A percentile compares a stretch with the other conserved stretches of the same genome.
Conservation (phyloP, 305 asterid genomes). For the Caryopteris hybrid region DNA sequence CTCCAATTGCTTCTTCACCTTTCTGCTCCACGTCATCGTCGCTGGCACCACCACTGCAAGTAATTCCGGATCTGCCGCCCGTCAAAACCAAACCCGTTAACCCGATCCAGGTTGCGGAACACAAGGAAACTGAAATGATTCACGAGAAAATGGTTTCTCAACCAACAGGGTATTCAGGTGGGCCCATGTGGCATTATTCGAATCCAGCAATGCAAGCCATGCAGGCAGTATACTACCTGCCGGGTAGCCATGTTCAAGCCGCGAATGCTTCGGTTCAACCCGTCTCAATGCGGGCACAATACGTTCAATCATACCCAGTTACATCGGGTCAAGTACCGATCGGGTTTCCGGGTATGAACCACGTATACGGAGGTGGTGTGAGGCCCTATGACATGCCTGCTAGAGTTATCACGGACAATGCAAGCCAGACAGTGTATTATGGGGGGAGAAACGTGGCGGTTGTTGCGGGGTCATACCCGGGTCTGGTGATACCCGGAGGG, state of each 20-base stretch:
- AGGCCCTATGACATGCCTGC: conserved; percentile 52
- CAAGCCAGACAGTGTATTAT: conserved; percentile 43
- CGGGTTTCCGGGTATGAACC: conserved; percentile 49
- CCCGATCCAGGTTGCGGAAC: conserved; percentile 36
- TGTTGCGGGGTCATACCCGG: conserved; percentile 52
- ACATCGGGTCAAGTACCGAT: conserved; percentile 61
- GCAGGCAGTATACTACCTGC: conserved; percentile 58
- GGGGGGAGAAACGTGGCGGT: conserved; percentile 53
- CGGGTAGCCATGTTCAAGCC: conserved; percentile 42
- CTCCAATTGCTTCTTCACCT: conserved; percentile 53
- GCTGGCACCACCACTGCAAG: conserved; percentile 46
- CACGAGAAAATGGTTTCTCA: conserved; percentile 31
- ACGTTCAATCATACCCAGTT: conserved; percentile 40
- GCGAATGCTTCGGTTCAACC: conserved; percentile 42
- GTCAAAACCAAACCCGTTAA: conserved; percentile 54
- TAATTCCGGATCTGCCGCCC: conserved; percentile 72
- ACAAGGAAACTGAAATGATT: conserved; percentile 30
- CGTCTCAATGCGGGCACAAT: conserved; percentile 43
- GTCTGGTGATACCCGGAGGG: conserved; percentile 47
- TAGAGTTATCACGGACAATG: conserved; percentile 38
- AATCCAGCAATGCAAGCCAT: conserved; percentile 50
- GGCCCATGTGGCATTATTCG: conserved; percentile 62
- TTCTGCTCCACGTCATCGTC: conserved; percentile 69
- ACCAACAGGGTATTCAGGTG: conserved; percentile 45
- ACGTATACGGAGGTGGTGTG: conserved; percentile 47